Percentiles rank a stretch among this genome's conserved stretches.
phyloP scores from a whole-genome alignment of 768 basidiomycete genomes.

The Baorangia bicolor region DNA sequence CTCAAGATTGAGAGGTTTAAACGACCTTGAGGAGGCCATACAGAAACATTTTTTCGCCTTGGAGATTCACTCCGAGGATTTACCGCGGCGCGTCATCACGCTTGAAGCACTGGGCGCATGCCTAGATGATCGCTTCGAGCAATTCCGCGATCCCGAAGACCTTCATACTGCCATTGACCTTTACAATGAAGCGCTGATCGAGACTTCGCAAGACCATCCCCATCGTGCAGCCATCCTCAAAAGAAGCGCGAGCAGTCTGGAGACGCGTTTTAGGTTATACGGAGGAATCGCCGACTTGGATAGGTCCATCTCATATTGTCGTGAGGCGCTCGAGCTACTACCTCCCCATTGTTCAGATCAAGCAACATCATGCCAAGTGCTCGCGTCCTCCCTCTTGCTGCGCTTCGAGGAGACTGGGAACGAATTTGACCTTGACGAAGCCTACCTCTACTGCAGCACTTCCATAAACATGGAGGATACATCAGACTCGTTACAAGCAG shows the following conservation, averaged over 20 bases:
- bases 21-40: constrained; percentile 29
- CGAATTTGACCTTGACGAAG: constrained; percentile 30
- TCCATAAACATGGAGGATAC: background rate
- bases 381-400: constrained; percentile 23
- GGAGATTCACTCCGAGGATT: constrained; percentile 14
- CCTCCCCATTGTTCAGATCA: constrained; percentile 14
- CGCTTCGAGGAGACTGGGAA: constrained; percentile 26
- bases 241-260: constrained; percentile 16
- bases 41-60: constrained; percentile 24
- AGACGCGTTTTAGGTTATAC: constrained; percentile 15
- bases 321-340: constrained; percentile 24
- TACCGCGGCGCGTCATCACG: constrained; percentile 13
- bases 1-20: constrained; percentile 7
- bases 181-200: constrained; percentile 27
- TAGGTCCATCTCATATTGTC: constrained; percentile 26
- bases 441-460: constrained; percentile 17
- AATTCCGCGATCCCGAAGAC: constrained; percentile 20
- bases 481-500: constrained; percentile 13
- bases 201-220: constrained; percentile 16
- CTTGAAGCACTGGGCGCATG: constrained; percentile 24
- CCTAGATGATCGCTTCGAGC: constrained; percentile 27
- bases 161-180: constrained; percentile 26
- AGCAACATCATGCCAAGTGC: constrained; percentile 11
- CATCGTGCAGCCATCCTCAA: constrained; percentile 15
- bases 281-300: constrained; percentile 24